Evolutionary conservation across 2,329 filamentous ascomycete genomes (phyloP).

Genomic region (Pseudogymnoascus sp.): DNA sequence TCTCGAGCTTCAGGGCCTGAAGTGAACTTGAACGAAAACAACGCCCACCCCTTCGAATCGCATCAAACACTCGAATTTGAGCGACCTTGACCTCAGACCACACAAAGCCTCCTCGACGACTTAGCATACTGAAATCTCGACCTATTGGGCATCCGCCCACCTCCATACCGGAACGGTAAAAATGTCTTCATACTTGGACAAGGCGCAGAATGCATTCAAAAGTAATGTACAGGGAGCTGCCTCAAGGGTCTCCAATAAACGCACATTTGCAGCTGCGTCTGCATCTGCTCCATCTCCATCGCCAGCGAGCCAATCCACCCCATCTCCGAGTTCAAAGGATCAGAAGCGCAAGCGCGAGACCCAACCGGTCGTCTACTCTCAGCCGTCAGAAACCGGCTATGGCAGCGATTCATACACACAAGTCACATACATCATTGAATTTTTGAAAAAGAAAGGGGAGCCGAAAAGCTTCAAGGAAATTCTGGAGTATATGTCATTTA

Average conservation of each 20-base stretch:
- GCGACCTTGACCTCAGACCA: not conserved
- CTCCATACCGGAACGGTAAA: constrained; percentile 19
- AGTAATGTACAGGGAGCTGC: constrained; percentile 56
- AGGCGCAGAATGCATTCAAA: constrained; percentile 54
- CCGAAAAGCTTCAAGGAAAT: constrained; percentile 67
- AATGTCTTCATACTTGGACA: constrained; percentile 57
- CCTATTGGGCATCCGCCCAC: not conserved
- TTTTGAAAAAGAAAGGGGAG: constrained; percentile 64
- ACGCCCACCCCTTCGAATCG: not conserved
- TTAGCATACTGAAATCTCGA: not conserved
- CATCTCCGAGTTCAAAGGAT: constrained; percentile 36
- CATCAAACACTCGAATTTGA: not conserved
- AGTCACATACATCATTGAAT: constrained; percentile 77
- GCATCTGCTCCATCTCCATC: constrained; percentile 55
- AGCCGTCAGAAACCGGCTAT: constrained; percentile 66
- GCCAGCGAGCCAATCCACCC: constrained; percentile 46
- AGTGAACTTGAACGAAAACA: not conserved
- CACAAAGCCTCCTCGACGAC: not conserved
- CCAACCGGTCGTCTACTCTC: constrained; percentile 58
- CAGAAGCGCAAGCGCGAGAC: constrained; percentile 49
- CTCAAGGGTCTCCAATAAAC: constrained; percentile 48
- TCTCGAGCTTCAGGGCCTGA: not conserved
- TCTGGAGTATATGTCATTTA: constrained; percentile 69
- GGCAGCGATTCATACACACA: constrained; percentile 79
- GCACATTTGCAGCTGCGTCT: constrained; percentile 38